phyloP scores from a whole-genome alignment of 2,329 filamentous ascomycete genomes.

The Escovopsis sp. region DNA sequence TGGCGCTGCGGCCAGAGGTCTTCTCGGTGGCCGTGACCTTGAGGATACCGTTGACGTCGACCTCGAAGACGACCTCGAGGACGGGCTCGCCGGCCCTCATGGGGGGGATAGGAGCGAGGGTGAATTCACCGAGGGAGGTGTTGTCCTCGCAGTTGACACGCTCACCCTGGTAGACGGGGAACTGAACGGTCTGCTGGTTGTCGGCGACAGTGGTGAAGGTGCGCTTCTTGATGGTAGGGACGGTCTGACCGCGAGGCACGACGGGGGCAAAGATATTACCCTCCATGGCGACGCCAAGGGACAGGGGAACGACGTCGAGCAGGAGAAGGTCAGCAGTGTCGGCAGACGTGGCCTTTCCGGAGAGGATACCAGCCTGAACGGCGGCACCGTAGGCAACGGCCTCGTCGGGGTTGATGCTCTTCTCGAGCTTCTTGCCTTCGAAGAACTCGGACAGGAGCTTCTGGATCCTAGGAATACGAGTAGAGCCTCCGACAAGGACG shows the following conservation, averaged over 20 bases:
- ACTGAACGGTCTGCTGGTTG: slow-evolving; percentile 54
- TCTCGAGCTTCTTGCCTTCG: slow-evolving; percentile 99
- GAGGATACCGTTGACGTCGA: slow-evolving; percentile 99
- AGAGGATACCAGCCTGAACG: slow-evolving; percentile 96
- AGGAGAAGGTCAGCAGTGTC: slow-evolving; percentile 91
- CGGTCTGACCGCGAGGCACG: slow-evolving; percentile 62
- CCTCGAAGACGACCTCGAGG: slow-evolving; percentile 96
- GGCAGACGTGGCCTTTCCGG: slow-evolving; percentile 89
- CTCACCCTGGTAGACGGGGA: slow-evolving; percentile 92
- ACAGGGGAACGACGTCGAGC: slow-evolving; percentile 89
- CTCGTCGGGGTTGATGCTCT: slow-evolving; percentile 99
- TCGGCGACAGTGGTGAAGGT: slow-evolving; percentile 81
- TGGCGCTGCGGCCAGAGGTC: slow-evolving; percentile 91
- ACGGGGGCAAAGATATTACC: slow-evolving; percentile 97
- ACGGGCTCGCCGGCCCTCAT: slow-evolving; percentile 91
- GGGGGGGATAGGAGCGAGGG: slow-evolving; percentile 72
- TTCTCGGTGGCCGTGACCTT: slow-evolving; percentile 99
- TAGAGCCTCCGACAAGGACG: slow-evolving; percentile 95
- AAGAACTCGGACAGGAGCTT: slow-evolving; percentile 99
- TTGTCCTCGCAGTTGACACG: slow-evolving; percentile 97
- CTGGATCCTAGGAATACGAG: slow-evolving; percentile 97
- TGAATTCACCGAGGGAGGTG: slow-evolving; percentile 95
- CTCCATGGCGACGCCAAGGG: slow-evolving; percentile 98
- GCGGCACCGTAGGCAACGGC: slow-evolving; percentile 97
- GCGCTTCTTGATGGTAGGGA: slow-evolving; percentile 68